A percentile compares a stretch with the other conserved stretches of the same genome.
Evolutionary conservation across 305 asterid species (phyloP).

Genomic region (Solanum hybrid): DNA sequence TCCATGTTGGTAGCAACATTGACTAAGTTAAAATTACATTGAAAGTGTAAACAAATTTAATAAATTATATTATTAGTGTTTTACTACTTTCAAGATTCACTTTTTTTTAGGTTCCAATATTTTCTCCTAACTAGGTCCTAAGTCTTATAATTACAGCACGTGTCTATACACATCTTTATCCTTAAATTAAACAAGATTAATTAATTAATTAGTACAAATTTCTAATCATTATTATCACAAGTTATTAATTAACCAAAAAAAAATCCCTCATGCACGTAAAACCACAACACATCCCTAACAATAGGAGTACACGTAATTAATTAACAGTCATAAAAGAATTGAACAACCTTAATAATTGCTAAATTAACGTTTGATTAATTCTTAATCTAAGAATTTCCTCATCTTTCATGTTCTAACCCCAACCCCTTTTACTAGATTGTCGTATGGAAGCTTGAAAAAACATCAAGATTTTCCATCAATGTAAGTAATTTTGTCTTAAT

Average conservation of each 20-base stretch:
- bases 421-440: constrained; percentile 2
- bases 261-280: constrained; percentile 3
- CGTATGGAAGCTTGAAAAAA: constrained; percentile 1
- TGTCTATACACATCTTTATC: background rate
- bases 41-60: background rate
- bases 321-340: background rate
- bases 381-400: background rate
- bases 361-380: background rate
- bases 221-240: background rate
- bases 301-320: background rate
- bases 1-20: background rate
- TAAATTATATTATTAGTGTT: background rate
- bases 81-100: background rate
- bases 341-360: background rate
- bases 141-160: background rate
- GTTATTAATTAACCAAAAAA: background rate
- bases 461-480: background rate
- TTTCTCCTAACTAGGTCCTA: background rate
- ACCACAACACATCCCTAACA: constrained; percentile 1
- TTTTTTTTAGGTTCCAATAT: background rate
- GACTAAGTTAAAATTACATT: background rate
- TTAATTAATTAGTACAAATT: background rate
- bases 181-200: background rate
- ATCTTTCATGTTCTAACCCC: background rate
- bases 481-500: background rate